Evolutionary conservation across 495 filamentous ascomycete species (phyloP).

Genomic region (Talaromyces ruber): DNA sequence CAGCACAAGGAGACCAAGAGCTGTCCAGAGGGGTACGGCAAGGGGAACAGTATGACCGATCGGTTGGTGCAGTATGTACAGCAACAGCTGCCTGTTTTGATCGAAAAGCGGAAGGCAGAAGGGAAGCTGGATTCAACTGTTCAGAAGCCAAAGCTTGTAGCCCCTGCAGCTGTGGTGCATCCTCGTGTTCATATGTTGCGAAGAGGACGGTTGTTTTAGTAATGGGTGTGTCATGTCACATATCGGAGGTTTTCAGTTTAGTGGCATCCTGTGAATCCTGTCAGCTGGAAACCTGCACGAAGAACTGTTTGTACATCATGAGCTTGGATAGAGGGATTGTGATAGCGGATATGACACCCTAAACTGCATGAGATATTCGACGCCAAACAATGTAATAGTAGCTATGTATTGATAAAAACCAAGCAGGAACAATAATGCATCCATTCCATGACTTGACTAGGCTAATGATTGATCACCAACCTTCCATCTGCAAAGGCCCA

Average conservation of each 20-base stretch:
- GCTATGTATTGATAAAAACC: background rate
- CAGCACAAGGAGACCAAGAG: background rate
- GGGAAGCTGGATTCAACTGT: background rate
- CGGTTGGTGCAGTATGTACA: constrained; percentile 1
- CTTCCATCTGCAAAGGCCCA: constrained; percentile 34
- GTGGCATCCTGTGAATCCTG: background rate
- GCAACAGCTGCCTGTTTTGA: background rate
- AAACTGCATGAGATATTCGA: background rate
- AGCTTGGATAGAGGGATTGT: background rate
- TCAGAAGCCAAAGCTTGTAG: background rate
- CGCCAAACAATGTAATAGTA: background rate
- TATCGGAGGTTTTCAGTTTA: background rate
- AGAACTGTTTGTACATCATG: background rate
- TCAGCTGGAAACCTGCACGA: background rate
- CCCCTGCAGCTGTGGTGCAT: background rate
- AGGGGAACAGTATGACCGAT: background rate
- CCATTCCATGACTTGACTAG: no score
- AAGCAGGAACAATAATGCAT: no score
- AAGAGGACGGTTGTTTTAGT: background rate
- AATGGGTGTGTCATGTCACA: background rate
- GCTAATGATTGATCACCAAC: constrained; percentile 19
- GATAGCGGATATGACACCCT: background rate
- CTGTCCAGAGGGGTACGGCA: background rate
- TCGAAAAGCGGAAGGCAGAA: background rate
- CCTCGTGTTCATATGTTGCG: background rate